Evolutionary conservation across 768 basidiomycete genomes (phyloP).

Genomic region (Leccinum uliginosum): DNA sequence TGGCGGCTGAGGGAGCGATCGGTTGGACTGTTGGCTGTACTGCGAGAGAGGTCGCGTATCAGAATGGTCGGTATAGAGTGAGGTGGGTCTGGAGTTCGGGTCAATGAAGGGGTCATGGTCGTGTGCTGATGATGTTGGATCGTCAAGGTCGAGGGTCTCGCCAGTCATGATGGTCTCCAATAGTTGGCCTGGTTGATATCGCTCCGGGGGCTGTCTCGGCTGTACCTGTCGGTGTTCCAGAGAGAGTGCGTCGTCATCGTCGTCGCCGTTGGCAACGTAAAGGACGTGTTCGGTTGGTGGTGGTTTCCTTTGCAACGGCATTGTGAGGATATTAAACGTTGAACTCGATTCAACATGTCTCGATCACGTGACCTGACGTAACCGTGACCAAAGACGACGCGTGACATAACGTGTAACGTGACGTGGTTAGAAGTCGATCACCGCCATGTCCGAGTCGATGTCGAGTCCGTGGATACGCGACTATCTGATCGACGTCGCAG

Average conservation of each 20-base stretch:
- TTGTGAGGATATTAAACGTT: background rate
- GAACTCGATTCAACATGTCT: background rate
- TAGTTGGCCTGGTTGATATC: constrained; percentile 59
- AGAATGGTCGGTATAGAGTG: constrained; percentile 25
- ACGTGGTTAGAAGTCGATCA: constrained; percentile 1
- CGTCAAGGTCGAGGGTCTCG: constrained; percentile 55
- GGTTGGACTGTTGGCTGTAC: constrained; percentile 33
- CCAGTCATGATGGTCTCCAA: constrained; percentile 62
- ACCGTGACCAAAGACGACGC: constrained; percentile 19
- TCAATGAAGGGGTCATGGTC: constrained; percentile 30
- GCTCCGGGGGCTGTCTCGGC: constrained; percentile 22
- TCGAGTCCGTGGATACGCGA: constrained; percentile 51
- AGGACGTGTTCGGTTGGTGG: constrained; percentile 2
- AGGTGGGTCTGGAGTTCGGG: constrained; percentile 26
- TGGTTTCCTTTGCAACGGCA: constrained; percentile 22
- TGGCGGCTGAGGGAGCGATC: constrained; percentile 26
- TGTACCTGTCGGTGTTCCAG: constrained; percentile 1
- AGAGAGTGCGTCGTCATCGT: constrained; percentile 9
- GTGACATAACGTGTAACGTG: constrained; percentile 16
- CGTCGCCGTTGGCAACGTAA: background rate
- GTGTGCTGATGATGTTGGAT: constrained; percentile 25
- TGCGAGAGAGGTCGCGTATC: constrained; percentile 29
- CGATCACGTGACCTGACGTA: constrained; percentile 20
- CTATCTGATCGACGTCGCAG: constrained; percentile 48
- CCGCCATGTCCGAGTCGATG: constrained; percentile 37